phyloP scores from a whole-genome alignment of 805 yeast genomes.

The Isabelozyma heimii region DNA sequence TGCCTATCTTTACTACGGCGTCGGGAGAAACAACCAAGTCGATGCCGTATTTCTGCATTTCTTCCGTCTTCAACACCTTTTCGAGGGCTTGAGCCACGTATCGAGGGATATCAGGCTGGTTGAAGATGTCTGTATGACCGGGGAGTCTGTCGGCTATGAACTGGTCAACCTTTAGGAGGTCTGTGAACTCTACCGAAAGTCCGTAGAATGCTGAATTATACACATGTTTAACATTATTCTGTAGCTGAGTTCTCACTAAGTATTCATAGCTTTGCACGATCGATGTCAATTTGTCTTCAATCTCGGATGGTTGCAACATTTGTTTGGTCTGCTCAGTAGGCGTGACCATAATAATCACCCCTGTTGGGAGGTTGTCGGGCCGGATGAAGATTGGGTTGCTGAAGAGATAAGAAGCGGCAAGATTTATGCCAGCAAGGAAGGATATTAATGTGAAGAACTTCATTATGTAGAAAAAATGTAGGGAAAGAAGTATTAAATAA shows the following conservation, averaged over 20 bases:
- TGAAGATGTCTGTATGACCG: background rate
- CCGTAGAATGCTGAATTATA: slow-evolving; percentile 6
- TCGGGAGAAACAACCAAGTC: background rate
- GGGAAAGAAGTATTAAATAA: background rate
- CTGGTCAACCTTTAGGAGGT: background rate
- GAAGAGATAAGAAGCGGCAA: background rate
- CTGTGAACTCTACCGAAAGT: slow-evolving; percentile 2
- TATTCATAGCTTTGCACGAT: slow-evolving; percentile 3
- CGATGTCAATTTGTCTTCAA: slow-evolving; percentile 1
- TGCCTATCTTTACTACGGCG: background rate
- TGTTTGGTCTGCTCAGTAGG: background rate
- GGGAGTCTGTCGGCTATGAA: background rate
- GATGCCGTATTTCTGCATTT: background rate
- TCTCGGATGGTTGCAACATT: background rate
- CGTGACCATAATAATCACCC: background rate
- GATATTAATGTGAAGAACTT: background rate
- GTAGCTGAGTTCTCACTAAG: background rate
- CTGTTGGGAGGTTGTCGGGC: background rate
- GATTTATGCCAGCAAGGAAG: background rate
- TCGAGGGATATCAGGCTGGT: background rate
- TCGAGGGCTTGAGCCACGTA: background rate
- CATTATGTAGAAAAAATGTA: background rate
- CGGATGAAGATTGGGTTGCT: background rate
- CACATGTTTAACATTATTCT: slow-evolving; percentile 3
- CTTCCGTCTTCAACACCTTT: background rate